Percentiles rank a stretch among this genome's conserved stretches.
These are phyloP conservation scores for Amanita brunnescens DNA, from an alignment of 768 basidiomycete species.

Conservation along the genomic window DNA sequence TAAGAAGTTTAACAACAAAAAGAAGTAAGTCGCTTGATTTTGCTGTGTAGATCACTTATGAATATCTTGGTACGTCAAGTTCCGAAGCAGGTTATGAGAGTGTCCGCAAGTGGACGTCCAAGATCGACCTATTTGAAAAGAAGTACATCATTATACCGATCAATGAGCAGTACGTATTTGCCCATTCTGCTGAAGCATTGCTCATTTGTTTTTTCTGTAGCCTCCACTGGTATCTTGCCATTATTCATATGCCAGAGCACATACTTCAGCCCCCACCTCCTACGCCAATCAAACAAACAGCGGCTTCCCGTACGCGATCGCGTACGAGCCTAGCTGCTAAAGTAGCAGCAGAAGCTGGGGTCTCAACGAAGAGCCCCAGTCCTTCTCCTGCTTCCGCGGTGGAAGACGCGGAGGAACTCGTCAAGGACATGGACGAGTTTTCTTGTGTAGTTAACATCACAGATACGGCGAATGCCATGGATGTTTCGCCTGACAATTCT, in stretches of 20 bases:
- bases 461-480: constrained; percentile 4
- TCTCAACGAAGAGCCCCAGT: not conserved
- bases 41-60: not conserved
- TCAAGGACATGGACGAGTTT: constrained; percentile 12
- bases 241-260: constrained; percentile 79
- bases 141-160: constrained; percentile 92
- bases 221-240: constrained; percentile 94
- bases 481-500: not conserved
- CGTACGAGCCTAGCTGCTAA: constrained; percentile 5
- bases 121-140: constrained; percentile 82
- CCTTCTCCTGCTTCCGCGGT: constrained; percentile 18
- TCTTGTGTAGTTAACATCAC: constrained; percentile 18
- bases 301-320: constrained; percentile 4
- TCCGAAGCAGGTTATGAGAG: constrained; percentile 65
- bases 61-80: constrained; percentile 20
- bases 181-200: not conserved
- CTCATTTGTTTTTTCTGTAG: constrained; percentile 29
- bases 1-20: constrained; percentile 77
- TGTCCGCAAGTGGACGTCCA: constrained; percentile 92
- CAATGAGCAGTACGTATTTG: constrained; percentile 74
- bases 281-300: not conserved
- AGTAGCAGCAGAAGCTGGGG: constrained; percentile 9
- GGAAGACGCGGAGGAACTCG: constrained; percentile 22
- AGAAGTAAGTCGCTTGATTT: constrained; percentile 34
- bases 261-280: constrained; percentile 33